Conservation (phyloP, 306 rosid species). For the Lathyrus oleraceus region DNA sequence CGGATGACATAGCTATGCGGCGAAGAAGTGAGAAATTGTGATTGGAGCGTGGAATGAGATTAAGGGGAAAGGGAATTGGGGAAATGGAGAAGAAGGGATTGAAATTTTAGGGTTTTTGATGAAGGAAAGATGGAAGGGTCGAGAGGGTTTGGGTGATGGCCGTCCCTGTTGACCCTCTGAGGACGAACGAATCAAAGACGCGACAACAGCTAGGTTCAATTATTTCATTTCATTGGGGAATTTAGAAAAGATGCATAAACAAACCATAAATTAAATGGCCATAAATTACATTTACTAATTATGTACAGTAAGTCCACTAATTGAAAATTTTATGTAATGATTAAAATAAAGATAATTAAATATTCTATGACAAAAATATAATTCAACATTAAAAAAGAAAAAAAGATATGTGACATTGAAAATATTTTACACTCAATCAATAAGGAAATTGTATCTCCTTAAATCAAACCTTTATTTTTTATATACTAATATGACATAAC, state of each 20-base stretch:
- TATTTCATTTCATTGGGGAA: neutral
- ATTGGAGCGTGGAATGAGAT: neutral
- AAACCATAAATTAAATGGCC: no score
- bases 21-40: neutral
- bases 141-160: slow-evolving; percentile 3
- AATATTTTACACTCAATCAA: no score
- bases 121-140: neutral
- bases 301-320: no score
- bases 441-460: no score
- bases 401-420: no score
- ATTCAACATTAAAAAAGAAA: no score
- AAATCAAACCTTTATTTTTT: no score
- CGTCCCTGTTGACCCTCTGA: slow-evolving; percentile 20
- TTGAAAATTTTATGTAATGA: no score
- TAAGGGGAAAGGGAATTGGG: neutral
- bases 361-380: no score
- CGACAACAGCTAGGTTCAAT: neutral
- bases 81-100: slow-evolving; percentile 4
- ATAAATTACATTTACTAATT: no score
- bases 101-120: neutral
- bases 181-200: slow-evolving; percentile 10
- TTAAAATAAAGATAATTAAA: no score
- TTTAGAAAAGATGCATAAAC: neutral
- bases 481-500: no score
- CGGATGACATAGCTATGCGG: slow-evolving; percentile 72